Percentiles rank a stretch among this genome's conserved stretches.
These are phyloP conservation scores for Flaveria linearis DNA, from an alignment of 129 eudicot species.

Conservation along the genomic window DNA sequence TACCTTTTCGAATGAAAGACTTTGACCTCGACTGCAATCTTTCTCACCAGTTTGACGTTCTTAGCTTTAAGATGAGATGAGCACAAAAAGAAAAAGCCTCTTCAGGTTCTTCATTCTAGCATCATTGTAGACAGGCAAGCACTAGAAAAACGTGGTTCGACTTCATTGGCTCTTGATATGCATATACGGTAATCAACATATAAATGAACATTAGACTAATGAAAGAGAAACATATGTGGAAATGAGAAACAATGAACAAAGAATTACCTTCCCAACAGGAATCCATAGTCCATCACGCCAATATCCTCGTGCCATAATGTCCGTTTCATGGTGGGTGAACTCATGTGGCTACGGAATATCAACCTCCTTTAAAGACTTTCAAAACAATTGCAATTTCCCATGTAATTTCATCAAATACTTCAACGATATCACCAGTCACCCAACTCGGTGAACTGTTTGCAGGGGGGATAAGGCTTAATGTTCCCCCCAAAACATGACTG, in stretches of 20 bases:
- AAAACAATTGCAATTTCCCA: no score
- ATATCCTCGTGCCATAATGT: no score
- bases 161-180: constrained; percentile 34
- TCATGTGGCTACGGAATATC: no score
- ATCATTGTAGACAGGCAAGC: constrained; percentile 32
- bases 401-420: no score
- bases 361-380: no score
- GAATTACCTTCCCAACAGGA: constrained; percentile 30
- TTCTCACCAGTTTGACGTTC: constrained; percentile 46
- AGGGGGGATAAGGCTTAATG: no score
- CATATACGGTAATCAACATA: constrained; percentile 29
- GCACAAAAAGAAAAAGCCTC: constrained; percentile 39
- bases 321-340: no score
- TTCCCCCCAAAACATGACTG: neutral
- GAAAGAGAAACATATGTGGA: constrained; percentile 4
- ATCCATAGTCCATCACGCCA: constrained; percentile 40
- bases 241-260: constrained; percentile 6
- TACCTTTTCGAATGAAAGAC: constrained; percentile 61
- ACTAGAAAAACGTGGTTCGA: constrained; percentile 27
- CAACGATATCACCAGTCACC: no score
- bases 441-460: no score
- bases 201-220: neutral
- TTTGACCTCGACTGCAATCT: constrained; percentile 37
- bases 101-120: constrained; percentile 36
- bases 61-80: constrained; percentile 40